These are phyloP conservation scores for Naganishia vaughanmartiniae DNA, from an alignment of 768 basidiomycete genomes.

Conservation along the genomic window DNA sequence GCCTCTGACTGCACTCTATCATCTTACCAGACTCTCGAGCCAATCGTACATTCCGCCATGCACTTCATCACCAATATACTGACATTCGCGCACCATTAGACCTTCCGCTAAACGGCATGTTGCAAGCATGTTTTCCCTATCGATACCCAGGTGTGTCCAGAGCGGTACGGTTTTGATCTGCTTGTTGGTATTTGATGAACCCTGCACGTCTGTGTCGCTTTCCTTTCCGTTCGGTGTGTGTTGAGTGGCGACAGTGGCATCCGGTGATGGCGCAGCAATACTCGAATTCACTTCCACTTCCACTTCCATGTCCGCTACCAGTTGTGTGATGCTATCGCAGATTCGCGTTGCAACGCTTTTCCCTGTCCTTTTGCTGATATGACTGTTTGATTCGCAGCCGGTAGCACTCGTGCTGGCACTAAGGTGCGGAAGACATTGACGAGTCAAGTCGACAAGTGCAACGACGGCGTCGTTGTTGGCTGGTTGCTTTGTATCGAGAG, in stretches of 20 bases:
- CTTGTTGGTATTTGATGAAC: background rate
- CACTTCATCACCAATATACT: background rate
- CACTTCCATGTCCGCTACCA: background rate
- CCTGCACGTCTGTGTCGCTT: background rate
- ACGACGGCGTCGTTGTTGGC: background rate
- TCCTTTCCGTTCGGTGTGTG: background rate
- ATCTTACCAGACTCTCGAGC: background rate
- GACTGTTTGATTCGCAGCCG: background rate
- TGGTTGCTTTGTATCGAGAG: background rate
- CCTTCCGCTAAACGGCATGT: conserved; percentile 4
- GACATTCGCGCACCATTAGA: conserved; percentile 4
- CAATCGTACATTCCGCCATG: background rate
- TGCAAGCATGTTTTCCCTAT: conserved; percentile 16
- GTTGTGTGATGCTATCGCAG: conserved; percentile 7
- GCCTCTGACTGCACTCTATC: too few relatives aligned
- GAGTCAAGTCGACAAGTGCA: background rate
- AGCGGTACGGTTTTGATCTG: background rate
- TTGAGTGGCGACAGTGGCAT: background rate
- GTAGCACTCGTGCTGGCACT: background rate
- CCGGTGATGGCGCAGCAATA: background rate
- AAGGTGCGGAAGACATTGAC: background rate
- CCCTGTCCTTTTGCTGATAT: too few relatives aligned
- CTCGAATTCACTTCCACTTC: background rate
- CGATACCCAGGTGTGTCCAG: background rate
- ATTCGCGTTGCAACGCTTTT: background rate